Evolutionary conservation across 2,329 filamentous ascomycete species (phyloP), one percentile per base, ranked within the genome.

Genomic region (Neoascochyta sp.): DNA sequence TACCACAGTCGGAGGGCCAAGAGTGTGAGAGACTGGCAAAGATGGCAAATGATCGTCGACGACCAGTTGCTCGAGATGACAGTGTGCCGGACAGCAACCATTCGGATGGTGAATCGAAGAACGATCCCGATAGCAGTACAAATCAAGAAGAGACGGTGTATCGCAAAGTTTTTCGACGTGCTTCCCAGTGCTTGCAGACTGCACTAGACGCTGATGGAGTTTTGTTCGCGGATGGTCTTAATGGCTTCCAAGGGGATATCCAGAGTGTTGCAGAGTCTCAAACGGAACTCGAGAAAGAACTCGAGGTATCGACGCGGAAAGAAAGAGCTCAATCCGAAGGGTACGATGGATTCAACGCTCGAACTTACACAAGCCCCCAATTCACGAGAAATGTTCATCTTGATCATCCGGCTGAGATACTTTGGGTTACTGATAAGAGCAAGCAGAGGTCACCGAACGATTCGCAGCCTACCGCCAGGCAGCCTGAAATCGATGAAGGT

Each of bases 191-290:
- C 22, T 22, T 48, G 14, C 35, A 31, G 12, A 18, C 22, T 22
- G 42, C 36, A 7, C 20, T 45, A 8, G 15, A 40, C 17, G 31
- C 32, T n/a, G 42, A 45, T 20, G 36, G 42, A n/a, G 42, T 41
- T 4, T 3, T 43, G 9, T 47, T 50, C 19, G 13, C 34, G 8
- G 43, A 47, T 24, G 43, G 45, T 10, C 23, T 47, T 5, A 29
- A 43, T 15, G 43, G 41, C 1, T 40, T 30, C 9, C 41, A 50
- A 21, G 43, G 45, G 6, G 32, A 26, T 5, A 19, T 29, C 4
- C 34, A 40, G 14, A 36, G 41, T 14, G 28, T 33, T 16, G 23
- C 43, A 12, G 38, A 46, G 12, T 27, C 35, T 22, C 36, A 38
- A 17, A 29, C 34, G 18, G 43, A 45, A 26, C 34, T 45, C 8